Base-by-base conservation (phyloP, 768 basidiomycete genomes). In the Termitomyces sp. region DNA sequence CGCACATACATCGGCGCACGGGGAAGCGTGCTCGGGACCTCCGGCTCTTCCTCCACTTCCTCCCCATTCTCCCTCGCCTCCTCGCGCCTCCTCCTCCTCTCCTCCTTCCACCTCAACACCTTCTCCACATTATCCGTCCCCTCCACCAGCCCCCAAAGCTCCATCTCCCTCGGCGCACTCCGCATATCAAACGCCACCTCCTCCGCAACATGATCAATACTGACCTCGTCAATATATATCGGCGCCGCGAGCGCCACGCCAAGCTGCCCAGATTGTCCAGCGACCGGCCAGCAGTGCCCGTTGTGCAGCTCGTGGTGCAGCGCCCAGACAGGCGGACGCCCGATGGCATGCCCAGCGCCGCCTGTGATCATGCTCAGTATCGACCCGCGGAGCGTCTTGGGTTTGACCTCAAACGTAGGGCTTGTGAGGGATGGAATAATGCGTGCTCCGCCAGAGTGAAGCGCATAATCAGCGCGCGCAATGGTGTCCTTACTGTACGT, bases 261-360 rank as follows among this genome's bases (percentile, higher is more conserved):
- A 10, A 98, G 76, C 68, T 92, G 91, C 4, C 96, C 96, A 52
- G 82, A 72, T 17, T 79, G 68, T 0, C 96, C 96, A 5, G 76
- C 77, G 76, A 98, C 94, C 1, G 96, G 92, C 95, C 96, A 99
- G 74, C 96, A 99, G 59, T 88, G 83, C 3, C 97, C 96, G 38
- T 86, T 86, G 59, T 89, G 83, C 32, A 80, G 77, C 63, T 97
- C 93, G 61, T 92, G 88, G 68, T 96, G 90, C n/a, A 99, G 79
- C 3, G 92, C 93, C 0, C 85, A 89, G 53, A 94, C 85, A 0
- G 96, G 95, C 1, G 92, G 84, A 15, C 87, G 85, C n/a, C 93
- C 95, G 48, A 86, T 73, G 46, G 85, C 79, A 65, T 81, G 79
- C 20, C 83, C 85, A 48, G 79, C 78, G 40, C 89, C 89, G 42